These are phyloP conservation scores for Lavandula angustifolia DNA, from an alignment of 257 asterid genomes.

Conservation along the genomic window DNA sequence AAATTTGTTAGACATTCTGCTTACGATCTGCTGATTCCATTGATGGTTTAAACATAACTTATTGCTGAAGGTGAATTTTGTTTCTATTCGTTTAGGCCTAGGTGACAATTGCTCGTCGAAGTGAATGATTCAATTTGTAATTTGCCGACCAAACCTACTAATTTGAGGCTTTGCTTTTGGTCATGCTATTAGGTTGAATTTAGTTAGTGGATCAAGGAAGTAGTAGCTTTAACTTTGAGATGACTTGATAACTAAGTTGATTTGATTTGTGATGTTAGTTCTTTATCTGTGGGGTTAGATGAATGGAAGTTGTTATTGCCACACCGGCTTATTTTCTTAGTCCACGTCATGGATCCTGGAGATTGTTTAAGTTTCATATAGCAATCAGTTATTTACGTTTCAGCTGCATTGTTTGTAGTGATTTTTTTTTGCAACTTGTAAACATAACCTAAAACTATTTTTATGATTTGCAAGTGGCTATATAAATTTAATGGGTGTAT, in stretches of 20 bases:
- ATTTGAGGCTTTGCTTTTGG: slow-evolving; percentile 7
- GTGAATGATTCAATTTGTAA: neutral
- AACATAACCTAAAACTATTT: neutral
- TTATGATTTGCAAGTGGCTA: slow-evolving; percentile 1
- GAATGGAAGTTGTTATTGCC: slow-evolving; percentile 10
- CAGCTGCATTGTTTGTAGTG: neutral
- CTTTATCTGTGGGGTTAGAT: slow-evolving; percentile 5
- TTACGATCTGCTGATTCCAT: slow-evolving; percentile 20
- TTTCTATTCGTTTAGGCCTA: no score
- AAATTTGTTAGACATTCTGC: slow-evolving; percentile 7
- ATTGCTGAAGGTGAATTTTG: neutral
- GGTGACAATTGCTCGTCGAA: neutral
- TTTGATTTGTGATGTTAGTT: neutral
- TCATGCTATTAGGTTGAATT: neutral
- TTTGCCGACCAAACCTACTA: neutral
- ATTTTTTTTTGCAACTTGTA: slow-evolving; percentile 2
- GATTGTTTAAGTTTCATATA: neutral
- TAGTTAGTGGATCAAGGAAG: neutral
- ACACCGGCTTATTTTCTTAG: neutral
- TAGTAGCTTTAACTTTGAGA: slow-evolving; percentile 14
- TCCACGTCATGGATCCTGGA: neutral
- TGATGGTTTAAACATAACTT: slow-evolving; percentile 10
- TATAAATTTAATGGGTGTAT: neutral
- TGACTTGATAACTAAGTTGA: slow-evolving; percentile 21
- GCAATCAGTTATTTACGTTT: neutral